Conservation (phyloP, 2,329 filamentous ascomycete species). For the Cyanodermella asteris region DNA sequence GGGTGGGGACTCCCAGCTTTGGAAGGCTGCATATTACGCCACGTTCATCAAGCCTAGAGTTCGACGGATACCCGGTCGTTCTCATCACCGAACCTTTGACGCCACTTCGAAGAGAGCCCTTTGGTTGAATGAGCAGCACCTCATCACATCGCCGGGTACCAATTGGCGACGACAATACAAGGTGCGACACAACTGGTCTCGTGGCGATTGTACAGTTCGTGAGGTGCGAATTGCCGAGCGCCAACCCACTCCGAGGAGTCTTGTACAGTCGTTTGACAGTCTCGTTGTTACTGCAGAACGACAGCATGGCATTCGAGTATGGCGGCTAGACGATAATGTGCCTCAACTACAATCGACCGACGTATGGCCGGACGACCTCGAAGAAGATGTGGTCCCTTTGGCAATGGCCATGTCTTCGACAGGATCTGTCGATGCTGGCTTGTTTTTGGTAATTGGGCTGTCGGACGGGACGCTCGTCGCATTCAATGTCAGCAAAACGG, state of each 20-base stretch:
- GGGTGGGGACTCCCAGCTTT: constrained; percentile 64
- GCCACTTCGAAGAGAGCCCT: constrained; percentile 35
- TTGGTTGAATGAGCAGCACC: constrained; percentile 39
- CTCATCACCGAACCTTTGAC: constrained; percentile 18
- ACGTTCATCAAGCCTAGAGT: constrained; percentile 70
- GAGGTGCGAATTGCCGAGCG: constrained; percentile 43
- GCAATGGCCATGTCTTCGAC: too few species aligned
- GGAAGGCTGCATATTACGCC: constrained; percentile 74
- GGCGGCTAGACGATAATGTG: constrained; percentile 42
- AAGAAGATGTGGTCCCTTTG: constrained; percentile 14
- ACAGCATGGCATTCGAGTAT: constrained; percentile 49
- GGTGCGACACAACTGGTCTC: constrained; percentile 75
- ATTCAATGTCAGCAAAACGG: too few species aligned
- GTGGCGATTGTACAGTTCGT: constrained; percentile 56
- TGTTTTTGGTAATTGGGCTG: too few species aligned
- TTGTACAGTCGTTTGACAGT: constrained; percentile 59
- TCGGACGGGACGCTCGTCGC: too few species aligned
- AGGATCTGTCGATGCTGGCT: too few species aligned
- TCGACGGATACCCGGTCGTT: constrained; percentile 49
- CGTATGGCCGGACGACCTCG: background rate
- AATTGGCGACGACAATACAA: constrained; percentile 84
- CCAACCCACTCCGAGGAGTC: constrained; percentile 33
- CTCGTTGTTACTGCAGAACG: constrained; percentile 57
- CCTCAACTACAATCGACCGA: constrained; percentile 32
- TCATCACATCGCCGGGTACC: constrained; percentile 28